phyloP scores from a whole-genome alignment of 179 eudicot species.

The Beta corolliflora region DNA sequence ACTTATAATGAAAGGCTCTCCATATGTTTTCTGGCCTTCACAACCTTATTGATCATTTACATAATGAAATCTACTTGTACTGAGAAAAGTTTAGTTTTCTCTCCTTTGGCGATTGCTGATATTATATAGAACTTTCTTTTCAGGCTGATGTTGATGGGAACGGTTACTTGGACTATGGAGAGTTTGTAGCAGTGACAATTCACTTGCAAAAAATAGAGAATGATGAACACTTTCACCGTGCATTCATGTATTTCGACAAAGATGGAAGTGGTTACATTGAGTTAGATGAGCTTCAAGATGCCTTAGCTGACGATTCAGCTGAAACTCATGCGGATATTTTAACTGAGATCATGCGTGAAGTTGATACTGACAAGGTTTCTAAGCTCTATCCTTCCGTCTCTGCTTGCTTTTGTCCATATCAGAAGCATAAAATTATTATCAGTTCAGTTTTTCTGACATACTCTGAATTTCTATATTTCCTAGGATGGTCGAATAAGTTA shows the following conservation, averaged over 20 bases:
- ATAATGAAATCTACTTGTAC: neutral
- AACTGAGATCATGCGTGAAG: slow-evolving; percentile 85
- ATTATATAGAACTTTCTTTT: neutral
- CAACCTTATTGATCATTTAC: neutral
- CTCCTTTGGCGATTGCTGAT: neutral
- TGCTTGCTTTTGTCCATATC: neutral
- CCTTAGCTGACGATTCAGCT: slow-evolving; percentile 71
- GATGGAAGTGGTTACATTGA: slow-evolving; percentile 89
- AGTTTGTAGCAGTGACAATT: slow-evolving; percentile 95
- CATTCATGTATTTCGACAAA: slow-evolving; percentile 82
- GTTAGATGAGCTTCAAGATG: slow-evolving; percentile 80
- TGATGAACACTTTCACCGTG: slow-evolving; percentile 85
- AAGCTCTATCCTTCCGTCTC: neutral
- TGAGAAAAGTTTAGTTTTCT: no score
- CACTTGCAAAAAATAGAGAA: slow-evolving; percentile 96
- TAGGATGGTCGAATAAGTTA: slow-evolving; percentile 89
- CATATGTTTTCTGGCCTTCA: neutral
- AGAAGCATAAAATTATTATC: neutral
- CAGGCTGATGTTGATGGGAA: slow-evolving; percentile 97
- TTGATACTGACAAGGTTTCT: slow-evolving; percentile 82
- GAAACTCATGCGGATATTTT: slow-evolving; percentile 67
- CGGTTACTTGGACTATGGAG: slow-evolving; percentile 88
- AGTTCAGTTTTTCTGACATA: slow-evolving; percentile 1
- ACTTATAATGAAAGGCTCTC: neutral
- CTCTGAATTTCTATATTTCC: neutral